Conservation (phyloP, 2,329 filamentous ascomycete genomes). For the Ophiostoma montium region DNA sequence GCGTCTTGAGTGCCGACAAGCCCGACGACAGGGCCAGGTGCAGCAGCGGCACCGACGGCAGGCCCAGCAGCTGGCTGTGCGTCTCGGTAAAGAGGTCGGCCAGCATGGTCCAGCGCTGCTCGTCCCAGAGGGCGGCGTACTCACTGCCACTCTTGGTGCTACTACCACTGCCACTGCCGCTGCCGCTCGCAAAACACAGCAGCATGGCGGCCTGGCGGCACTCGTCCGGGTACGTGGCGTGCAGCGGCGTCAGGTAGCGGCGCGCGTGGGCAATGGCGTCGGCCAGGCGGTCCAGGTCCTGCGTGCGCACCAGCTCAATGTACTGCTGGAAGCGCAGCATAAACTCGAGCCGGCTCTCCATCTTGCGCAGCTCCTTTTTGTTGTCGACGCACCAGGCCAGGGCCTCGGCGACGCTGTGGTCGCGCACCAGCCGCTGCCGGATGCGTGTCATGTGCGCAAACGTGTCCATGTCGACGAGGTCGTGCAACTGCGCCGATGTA, state of each 20-base stretch:
- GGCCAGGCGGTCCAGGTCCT: conserved; percentile 46
- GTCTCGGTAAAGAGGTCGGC: conserved; percentile 71
- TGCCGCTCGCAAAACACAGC: conserved; percentile 44
- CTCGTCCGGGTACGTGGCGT: conserved; percentile 51
- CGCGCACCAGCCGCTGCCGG: conserved; percentile 50
- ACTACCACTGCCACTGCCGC: too few species aligned
- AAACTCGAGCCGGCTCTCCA: conserved; percentile 80
- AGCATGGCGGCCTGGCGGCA: conserved; percentile 65
- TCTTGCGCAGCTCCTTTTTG: conserved; percentile 80
- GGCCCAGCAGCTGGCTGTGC: conserved; percentile 71
- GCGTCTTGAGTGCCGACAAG: conserved; percentile 88
- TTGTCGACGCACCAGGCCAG: conserved; percentile 87
- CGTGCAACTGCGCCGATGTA: conserved; percentile 38
- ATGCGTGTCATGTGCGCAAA: conserved; percentile 74
- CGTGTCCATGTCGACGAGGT: conserved; percentile 77
- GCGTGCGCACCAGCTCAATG: conserved; percentile 70
- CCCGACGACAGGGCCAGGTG: conserved; percentile 85
- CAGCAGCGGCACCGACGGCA: conserved; percentile 71
- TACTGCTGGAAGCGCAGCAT: conserved; percentile 90
- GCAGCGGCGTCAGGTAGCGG: conserved; percentile 63
- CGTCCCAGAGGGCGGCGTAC: conserved; percentile 52
- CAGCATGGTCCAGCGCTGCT: conserved; percentile 59
- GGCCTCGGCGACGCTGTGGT: conserved; percentile 61
- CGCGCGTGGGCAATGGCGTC: conserved; percentile 74
- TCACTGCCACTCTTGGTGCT: conserved; percentile 34